A percentile compares a stretch with the other conserved stretches of the same genome.
Conservation (phyloP, 2,329 filamentous ascomycete species). For the Cercospora janseana region DNA sequence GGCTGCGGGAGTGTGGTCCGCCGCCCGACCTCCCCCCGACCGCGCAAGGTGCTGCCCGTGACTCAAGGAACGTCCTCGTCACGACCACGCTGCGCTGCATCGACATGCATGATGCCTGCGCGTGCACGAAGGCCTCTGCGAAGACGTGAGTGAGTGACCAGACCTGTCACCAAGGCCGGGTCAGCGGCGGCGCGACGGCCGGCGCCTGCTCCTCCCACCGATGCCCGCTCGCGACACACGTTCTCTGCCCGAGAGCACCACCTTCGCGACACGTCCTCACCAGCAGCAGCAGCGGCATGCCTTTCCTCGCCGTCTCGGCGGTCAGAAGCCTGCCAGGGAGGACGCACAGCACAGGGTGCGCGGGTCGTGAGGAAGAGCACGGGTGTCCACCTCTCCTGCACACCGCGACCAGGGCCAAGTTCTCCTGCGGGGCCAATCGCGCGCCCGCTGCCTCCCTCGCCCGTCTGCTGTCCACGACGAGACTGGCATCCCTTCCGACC, state of each 20-base stretch:
- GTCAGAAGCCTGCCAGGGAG: too few relatives aligned
- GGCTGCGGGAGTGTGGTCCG: constrained; percentile 2
- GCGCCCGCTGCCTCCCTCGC: neutral
- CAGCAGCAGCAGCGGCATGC: too few relatives aligned
- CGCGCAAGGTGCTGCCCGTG: neutral
- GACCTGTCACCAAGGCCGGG: neutral
- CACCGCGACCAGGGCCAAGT: constrained; percentile 19
- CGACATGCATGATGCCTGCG: neutral
- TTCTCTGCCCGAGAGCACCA: too few relatives aligned
- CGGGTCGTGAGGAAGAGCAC: neutral
- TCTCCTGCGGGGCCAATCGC: constrained; percentile 17
- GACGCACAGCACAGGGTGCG: neutral
- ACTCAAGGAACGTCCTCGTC: constrained; percentile 5
- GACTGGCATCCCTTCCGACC: constrained; percentile 13
- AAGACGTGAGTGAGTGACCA: too few relatives aligned
- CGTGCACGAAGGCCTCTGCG: neutral
- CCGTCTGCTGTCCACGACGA: constrained; percentile 6
- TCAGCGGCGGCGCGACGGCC: constrained; percentile 8
- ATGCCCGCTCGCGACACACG: too few relatives aligned
- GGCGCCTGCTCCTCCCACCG: too few relatives aligned
- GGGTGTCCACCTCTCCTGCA: constrained; percentile 16
- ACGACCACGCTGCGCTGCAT: neutral
- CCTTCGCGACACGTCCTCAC: too few relatives aligned
- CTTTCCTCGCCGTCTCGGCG: too few relatives aligned
- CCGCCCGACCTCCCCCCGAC: neutral